Evolutionary conservation across 768 basidiomycete species (phyloP), one percentile per base, ranked within the genome.

Genomic region (Tubosaeta brunneosetosa): DNA sequence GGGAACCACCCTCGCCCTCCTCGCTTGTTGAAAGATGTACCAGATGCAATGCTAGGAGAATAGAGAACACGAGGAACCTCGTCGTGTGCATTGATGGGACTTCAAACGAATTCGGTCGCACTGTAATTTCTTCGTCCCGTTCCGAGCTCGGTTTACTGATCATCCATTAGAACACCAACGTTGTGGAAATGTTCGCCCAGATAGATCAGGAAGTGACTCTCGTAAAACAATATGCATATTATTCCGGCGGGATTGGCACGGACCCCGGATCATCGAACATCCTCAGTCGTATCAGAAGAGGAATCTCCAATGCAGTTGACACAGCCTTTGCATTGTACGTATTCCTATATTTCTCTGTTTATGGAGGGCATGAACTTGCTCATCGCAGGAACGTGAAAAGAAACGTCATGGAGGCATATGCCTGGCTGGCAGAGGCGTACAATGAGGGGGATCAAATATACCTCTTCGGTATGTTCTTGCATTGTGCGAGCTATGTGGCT

Each of bases 221-320:
- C 3, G 50, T 58, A 22, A 48, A 53, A 25, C 73, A 74, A 51
- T 47, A 58, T 12, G 67, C 70, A 2, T 74, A 70, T 51, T 74
- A 74, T 48, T 65, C 66, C 38, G 73, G 71, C 37, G 73, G 73
- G 1, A 71, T 74, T 41, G 73, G 72, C 13, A 73, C 73, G 1
- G 60, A 66, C 33, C 68, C 64, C 0, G 63, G 60, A 40, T 62
- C 67, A 4, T 44, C 58, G 12, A 65, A 68, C 45, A 51, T 67
- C 1, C 1, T 73, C 13, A 19, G 41, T 29, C 62, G 57, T n/a
- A 37, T 61, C n/a, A n/a, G n/a, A n/a, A n/a, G n/a, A 11, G 56
- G 45, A 4, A 26, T 64, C 17, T 49, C 55, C 11, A 60, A 71
- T 38, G 64, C 52, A 14, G 55, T 74, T 13, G 73, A 74, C 52